Percentiles rank a stretch among this genome's conserved stretches.
Conservation (phyloP, 2,329 filamentous ascomycete species). For the Blumeriella jaapii region DNA sequence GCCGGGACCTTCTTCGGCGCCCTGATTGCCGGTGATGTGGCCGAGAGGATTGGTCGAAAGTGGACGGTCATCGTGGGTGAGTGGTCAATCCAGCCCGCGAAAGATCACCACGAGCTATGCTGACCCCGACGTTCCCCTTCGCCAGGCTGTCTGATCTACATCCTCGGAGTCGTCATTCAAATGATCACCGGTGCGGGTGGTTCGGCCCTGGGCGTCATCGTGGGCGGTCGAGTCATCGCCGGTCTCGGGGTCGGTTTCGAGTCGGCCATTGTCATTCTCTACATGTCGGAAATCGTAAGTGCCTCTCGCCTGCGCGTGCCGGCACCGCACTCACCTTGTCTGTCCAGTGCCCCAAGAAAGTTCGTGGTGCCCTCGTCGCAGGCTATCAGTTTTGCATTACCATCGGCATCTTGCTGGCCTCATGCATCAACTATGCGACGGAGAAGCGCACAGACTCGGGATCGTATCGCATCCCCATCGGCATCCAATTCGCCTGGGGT, state of each 20-base stretch:
- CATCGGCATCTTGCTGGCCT: constrained; percentile 64
- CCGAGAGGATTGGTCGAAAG: constrained; percentile 63
- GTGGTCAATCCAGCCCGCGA: no score
- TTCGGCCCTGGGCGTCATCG: constrained; percentile 48
- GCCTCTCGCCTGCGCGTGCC: neutral
- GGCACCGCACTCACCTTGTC: neutral
- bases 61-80: constrained; percentile 53
- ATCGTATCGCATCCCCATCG: constrained; percentile 72
- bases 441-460: constrained; percentile 48
- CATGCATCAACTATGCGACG: constrained; percentile 63
- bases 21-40: constrained; percentile 63
- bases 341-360: constrained; percentile 49
- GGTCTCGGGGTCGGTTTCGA: constrained; percentile 73
- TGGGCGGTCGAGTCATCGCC: constrained; percentile 62
- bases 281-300: constrained; percentile 48
- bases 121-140: no score
- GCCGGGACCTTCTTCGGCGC: constrained; percentile 72
- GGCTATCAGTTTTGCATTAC: constrained; percentile 80
- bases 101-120: no score
- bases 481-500: constrained; percentile 70
- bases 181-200: constrained; percentile 38
- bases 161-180: constrained; percentile 52
- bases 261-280: constrained; percentile 69
- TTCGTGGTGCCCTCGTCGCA: constrained; percentile 68
- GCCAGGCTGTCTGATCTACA: constrained; percentile 59